Evolutionary conservation across 352 stramenopile species (phyloP), one percentile per base, ranked within the genome.

Genomic region (Pythium aquatile): DNA sequence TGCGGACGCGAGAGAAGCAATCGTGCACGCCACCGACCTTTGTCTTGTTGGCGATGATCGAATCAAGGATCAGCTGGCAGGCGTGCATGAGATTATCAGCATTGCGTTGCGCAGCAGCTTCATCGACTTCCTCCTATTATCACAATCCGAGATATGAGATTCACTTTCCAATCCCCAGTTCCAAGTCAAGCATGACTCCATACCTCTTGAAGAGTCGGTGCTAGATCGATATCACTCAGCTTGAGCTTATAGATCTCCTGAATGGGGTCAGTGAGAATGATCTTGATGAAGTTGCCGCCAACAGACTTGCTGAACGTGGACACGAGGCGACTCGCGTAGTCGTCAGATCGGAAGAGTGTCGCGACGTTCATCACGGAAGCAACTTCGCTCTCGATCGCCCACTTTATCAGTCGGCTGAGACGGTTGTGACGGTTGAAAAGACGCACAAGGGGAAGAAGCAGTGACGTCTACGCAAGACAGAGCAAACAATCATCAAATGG

Each of bases 41-140:
- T 33, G 83, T 58, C 1, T 79, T 75, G 65, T 93, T 88, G 32
- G 73, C 72, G 20, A 93, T 58, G 54, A 96, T 91, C 35, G 83
- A 87, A 55, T 96, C 83, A 20, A 96, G 78, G 39, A 96, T 89
- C 17, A 79, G 69, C 62, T 96, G 87, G 49, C 87, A 96, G 6
- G 83, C 78, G n/a, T 63, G 62, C 87, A 94, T 96, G 24, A 96
- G 68, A 56, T 93, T 94, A 0, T 75, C 74, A 3, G 87, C 87
- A 28, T 94, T 94, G n/a, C 39, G 58, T 26, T 56, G 61, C 30
- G 65, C 30, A 8, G 60, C 8, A 6, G 59, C 55, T 17, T 52
- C 17, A 26, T 64, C 40, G 10, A 20, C 58, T 48, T 55, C 58
- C 40, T 70, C 62, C 55, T 75, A 16, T 8, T 46, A 14, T 29